Conservation (phyloP, 2,329 filamentous ascomycete genomes). For the Pestalotiopsis sp. region DNA sequence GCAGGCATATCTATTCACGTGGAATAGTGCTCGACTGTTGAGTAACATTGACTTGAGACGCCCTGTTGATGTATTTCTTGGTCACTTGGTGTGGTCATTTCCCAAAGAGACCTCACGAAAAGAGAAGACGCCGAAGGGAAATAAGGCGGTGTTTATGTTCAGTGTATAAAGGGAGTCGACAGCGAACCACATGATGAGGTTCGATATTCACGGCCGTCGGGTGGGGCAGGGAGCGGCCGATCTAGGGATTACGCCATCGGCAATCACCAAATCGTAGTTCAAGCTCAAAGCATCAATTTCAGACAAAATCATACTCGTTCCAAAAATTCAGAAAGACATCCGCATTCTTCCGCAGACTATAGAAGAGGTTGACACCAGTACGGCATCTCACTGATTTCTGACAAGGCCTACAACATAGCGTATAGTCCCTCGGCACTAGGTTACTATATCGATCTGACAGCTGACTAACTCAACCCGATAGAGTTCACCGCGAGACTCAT, state of each 20-base stretch:
- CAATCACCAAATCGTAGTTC: not conserved
- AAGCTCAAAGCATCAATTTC: not conserved
- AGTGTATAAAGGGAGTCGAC: not conserved
- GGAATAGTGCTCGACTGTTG: not conserved
- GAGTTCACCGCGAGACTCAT: not conserved
- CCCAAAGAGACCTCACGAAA: not conserved
- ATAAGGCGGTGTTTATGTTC: not conserved
- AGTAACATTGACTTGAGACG: not conserved
- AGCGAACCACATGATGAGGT: not conserved
- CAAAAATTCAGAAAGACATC: not conserved
- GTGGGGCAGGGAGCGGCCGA: conserved; percentile 3
- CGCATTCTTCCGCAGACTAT: not conserved
- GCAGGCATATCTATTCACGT: not conserved
- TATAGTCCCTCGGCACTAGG: not conserved
- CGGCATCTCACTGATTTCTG: not conserved
- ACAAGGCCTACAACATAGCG: not conserved
- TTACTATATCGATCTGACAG: not conserved
- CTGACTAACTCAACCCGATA: not conserved
- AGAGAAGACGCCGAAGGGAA: not conserved
- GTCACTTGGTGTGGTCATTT: not conserved
- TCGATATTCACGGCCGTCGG: not conserved
- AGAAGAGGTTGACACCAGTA: not conserved
- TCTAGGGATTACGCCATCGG: conserved; percentile 16
- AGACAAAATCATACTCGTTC: not conserved
- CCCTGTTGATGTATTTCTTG: not conserved